phyloP scores from a whole-genome alignment of 139 green algal genomes.

The Ulvella scutata region DNA sequence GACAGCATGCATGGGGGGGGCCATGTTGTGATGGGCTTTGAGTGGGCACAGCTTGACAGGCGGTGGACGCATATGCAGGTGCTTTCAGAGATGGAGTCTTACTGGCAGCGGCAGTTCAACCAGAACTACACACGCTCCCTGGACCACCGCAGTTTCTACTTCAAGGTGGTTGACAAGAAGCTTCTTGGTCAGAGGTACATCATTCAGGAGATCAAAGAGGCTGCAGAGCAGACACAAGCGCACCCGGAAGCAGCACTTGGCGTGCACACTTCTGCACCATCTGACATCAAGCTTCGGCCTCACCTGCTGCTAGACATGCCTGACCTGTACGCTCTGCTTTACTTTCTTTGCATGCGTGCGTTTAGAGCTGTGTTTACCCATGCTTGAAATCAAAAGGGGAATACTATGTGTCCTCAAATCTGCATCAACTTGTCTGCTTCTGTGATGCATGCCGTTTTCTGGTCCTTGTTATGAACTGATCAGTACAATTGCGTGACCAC shows the following conservation, averaged over 20 bases:
- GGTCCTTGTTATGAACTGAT: too few species aligned
- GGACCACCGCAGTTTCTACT: slow-evolving; percentile 98
- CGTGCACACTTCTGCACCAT: neutral
- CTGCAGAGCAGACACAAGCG: slow-evolving; percentile 42
- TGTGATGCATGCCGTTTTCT: too few species aligned
- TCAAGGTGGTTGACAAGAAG: slow-evolving; percentile 98
- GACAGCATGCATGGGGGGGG: too few species aligned
- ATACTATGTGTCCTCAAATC: too few species aligned
- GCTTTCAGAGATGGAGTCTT: slow-evolving; percentile 54
- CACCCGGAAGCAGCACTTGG: neutral
- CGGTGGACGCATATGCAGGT: slow-evolving; percentile 11
- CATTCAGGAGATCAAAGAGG: slow-evolving; percentile 77
- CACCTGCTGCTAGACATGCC: slow-evolving; percentile 64
- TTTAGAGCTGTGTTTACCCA: too few species aligned
- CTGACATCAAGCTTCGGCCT: neutral
- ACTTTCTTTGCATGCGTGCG: too few species aligned
- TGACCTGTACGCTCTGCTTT: slow-evolving; percentile 17
- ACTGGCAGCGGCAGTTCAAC: slow-evolving; percentile 83
- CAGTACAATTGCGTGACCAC: too few species aligned
- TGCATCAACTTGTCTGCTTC: too few species aligned
- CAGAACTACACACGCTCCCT: slow-evolving; percentile 96
- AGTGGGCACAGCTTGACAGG: neutral
- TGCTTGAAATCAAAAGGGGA: too few species aligned
- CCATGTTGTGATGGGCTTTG: too few species aligned
- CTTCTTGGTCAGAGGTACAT: slow-evolving; percentile 73